phyloP scores from a whole-genome alignment of 1,284 basidiomycete genomes.

The Apiotrichum montevideense region DNA sequence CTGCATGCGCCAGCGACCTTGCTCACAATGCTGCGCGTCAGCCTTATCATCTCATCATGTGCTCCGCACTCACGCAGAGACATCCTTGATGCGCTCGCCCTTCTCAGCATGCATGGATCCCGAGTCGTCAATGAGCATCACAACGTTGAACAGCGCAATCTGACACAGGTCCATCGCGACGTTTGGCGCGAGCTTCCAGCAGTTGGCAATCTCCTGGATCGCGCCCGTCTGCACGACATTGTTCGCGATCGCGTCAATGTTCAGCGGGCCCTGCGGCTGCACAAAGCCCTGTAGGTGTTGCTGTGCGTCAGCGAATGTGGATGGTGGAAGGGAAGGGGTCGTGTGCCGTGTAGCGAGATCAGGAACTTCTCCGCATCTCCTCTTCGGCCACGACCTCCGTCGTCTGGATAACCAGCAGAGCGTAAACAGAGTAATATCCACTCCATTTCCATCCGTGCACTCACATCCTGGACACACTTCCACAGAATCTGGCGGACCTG shows the following conservation, averaged over 20 bases:
- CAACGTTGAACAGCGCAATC: constrained; percentile 43
- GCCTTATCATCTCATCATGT: no score
- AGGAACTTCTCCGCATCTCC: no score
- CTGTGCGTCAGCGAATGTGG: constrained; percentile 16
- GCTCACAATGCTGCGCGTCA: constrained; percentile 34
- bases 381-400: no score
- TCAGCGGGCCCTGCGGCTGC: constrained; percentile 24
- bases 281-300: constrained; percentile 44
- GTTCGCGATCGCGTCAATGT: constrained; percentile 45
- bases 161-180: constrained; percentile 47
- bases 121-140: constrained; percentile 47
- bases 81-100: constrained; percentile 45
- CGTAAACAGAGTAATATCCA: no score
- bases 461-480: constrained; percentile 46
- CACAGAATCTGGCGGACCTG: constrained; percentile 21
- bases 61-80: constrained; percentile 44
- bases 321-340: no score
- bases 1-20: constrained; percentile 46
- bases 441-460: constrained; percentile 11
- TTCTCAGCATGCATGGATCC: constrained; percentile 45
- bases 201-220: constrained; percentile 42
- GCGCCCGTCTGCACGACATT: constrained; percentile 45
- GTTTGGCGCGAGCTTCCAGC: constrained; percentile 47
- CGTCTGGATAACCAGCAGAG: no score
- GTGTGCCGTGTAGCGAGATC: no score